A percentile compares a stretch with the other conserved stretches of the same genome.
phyloP scores from a whole-genome alignment of 1,284 basidiomycete species.

The Microbotryum silenes-acaulis region DNA sequence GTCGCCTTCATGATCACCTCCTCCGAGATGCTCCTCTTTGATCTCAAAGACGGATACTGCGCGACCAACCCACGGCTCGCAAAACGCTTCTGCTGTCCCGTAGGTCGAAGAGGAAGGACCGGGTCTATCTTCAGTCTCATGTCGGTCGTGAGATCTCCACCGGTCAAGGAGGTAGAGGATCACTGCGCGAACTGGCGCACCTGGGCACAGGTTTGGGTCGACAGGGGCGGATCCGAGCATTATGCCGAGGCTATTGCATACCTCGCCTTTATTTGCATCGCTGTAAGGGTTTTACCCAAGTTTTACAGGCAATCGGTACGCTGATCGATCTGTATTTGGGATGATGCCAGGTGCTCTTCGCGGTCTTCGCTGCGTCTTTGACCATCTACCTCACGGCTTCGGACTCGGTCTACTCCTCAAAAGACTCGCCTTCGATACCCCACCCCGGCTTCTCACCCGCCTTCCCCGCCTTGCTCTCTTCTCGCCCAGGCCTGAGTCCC shows the following conservation, averaged over 20 bases:
- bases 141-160: no score
- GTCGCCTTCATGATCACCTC: slow-evolving; percentile 81
- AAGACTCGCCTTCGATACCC: slow-evolving; percentile 51
- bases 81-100: slow-evolving; percentile 70
- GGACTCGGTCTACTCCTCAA: slow-evolving; percentile 73
- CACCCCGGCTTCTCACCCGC: slow-evolving; percentile 12
- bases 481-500: no score
- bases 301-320: no score
- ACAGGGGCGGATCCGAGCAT: slow-evolving; percentile 10
- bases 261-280: slow-evolving; percentile 62
- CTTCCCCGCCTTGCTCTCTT: not conserved
- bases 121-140: no score
- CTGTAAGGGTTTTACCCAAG: slow-evolving; percentile 51
- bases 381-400: slow-evolving; percentile 84
- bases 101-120: not conserved
- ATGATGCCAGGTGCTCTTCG: slow-evolving; percentile 56
- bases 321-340: no score
- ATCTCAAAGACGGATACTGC: slow-evolving; percentile 88
- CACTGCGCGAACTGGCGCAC: slow-evolving; percentile 26
- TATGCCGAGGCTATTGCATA: slow-evolving; percentile 56
- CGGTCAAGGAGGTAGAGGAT: not conserved
- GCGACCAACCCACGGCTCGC: slow-evolving; percentile 50
- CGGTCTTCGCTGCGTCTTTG: slow-evolving; percentile 62
- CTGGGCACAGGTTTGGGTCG: slow-evolving; percentile 28
- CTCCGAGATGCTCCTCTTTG: slow-evolving; percentile 84